Evolutionary conservation across 2,329 filamentous ascomycete genomes (phyloP).

Genomic region (Plenodomus biglobosus): DNA sequence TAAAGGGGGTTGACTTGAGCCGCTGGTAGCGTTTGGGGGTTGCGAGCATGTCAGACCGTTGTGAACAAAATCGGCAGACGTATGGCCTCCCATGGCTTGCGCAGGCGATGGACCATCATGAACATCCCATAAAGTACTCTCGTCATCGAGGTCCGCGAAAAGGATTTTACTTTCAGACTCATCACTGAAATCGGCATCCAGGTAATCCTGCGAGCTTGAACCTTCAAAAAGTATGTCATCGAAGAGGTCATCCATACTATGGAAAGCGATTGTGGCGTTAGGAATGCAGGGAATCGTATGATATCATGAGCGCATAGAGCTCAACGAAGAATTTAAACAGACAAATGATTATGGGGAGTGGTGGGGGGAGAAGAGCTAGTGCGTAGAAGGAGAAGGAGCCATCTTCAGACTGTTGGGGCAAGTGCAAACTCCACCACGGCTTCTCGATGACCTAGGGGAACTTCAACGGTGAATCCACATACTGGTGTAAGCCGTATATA

Average conservation of each 20-base stretch:
- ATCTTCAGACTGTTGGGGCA: not conserved
- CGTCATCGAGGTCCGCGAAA: constrained; percentile 10
- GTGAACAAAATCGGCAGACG: not conserved
- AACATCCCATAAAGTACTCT: constrained; percentile 9
- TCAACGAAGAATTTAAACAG: too few relatives aligned
- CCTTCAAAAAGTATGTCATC: constrained; percentile 38
- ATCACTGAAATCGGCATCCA: constrained; percentile 15
- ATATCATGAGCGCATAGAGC: too few relatives aligned
- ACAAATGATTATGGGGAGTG: not conserved
- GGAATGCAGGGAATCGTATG: not conserved
- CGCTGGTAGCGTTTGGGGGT: not conserved
- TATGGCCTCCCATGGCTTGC: not conserved
- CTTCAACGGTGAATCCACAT: too few relatives aligned
- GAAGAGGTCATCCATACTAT: constrained; percentile 25
- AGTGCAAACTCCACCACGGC: not conserved
- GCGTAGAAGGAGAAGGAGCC: not conserved
- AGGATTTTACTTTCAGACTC: constrained; percentile 28
- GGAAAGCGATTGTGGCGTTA: not conserved
- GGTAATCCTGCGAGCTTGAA: constrained; percentile 17
- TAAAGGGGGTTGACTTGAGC: not conserved
- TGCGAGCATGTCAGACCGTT: not conserved
- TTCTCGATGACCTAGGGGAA: not conserved
- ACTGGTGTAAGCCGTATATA: too few relatives aligned
- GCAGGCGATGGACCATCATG: not conserved
- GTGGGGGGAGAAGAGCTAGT: not conserved